phyloP scores from a whole-genome alignment of 2,329 filamentous ascomycete genomes.

The Tolypocladium paradoxum region DNA sequence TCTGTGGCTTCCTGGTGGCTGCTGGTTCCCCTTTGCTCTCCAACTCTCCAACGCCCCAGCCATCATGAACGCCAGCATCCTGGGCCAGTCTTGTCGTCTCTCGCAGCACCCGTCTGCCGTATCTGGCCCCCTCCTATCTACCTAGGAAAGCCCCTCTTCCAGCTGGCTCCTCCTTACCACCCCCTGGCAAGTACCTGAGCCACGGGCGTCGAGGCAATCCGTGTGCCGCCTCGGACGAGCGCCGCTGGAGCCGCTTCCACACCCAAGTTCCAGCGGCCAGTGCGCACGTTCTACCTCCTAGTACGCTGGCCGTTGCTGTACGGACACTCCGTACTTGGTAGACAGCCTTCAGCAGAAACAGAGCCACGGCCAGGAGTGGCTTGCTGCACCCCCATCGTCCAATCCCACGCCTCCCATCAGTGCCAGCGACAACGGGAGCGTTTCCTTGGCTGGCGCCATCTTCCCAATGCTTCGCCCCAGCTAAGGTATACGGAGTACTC shows the following conservation, averaged over 20 bases:
- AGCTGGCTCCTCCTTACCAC: neutral
- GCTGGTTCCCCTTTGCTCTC: neutral
- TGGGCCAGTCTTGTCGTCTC: neutral
- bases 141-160: neutral
- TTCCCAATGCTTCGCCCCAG: neutral
- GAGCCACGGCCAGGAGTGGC: neutral
- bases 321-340: no score
- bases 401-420: neutral
- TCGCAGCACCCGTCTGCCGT: neutral
- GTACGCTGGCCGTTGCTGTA: neutral
- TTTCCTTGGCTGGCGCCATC: slow-evolving; percentile 1
- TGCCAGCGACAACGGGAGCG: neutral
- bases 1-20: neutral
- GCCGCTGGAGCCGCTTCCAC: neutral
- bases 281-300: neutral
- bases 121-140: neutral
- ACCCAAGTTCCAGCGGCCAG: neutral
- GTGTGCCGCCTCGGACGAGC: neutral
- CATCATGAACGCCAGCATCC: neutral
- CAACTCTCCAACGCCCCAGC: neutral
- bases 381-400: neutral
- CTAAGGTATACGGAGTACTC: no score
- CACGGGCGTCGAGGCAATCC: neutral
- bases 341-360: no score
- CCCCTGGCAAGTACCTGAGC: neutral